Evolutionary conservation across 768 basidiomycete species (phyloP).

Genomic region (Lactifluus piperatus): DNA sequence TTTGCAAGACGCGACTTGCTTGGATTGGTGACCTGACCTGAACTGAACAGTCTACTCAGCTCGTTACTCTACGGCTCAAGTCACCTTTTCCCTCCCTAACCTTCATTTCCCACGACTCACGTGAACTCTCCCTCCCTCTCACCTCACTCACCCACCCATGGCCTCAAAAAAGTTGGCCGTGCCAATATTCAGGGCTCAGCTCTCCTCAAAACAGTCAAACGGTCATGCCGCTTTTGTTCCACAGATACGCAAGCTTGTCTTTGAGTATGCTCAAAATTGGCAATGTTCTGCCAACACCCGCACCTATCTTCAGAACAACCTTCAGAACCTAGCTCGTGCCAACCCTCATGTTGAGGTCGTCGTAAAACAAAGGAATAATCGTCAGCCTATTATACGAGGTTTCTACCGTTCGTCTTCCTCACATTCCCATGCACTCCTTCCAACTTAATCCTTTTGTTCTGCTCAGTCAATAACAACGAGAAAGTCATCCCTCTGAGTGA

Average conservation of each 20-base stretch:
- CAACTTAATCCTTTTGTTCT: constrained; percentile 5
- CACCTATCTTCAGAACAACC: constrained; percentile 53
- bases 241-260: constrained; percentile 75
- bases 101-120: constrained; percentile 10
- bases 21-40: not conserved
- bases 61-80: too few species aligned
- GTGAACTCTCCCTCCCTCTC: not conserved
- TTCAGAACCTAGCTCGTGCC: constrained; percentile 53
- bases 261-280: constrained; percentile 83
- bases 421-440: not conserved
- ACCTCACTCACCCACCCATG: constrained; percentile 22
- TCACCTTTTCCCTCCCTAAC: too few species aligned
- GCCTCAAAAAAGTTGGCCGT: constrained; percentile 27
- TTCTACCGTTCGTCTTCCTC: constrained; percentile 56
- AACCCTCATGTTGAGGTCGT: constrained; percentile 85
- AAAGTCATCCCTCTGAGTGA: constrained; percentile 79
- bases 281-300: constrained; percentile 67
- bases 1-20: constrained; percentile 21
- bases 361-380: constrained; percentile 62
- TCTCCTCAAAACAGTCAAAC: constrained; percentile 58
- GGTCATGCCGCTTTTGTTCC: constrained; percentile 69
- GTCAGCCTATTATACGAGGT: constrained; percentile 74
- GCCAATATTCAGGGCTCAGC: constrained; percentile 39
- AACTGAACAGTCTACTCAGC: not conserved
- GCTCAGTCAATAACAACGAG: constrained; percentile 72